Conservation (phyloP, 768 basidiomycete species). For the Amanita rubescens region DNA sequence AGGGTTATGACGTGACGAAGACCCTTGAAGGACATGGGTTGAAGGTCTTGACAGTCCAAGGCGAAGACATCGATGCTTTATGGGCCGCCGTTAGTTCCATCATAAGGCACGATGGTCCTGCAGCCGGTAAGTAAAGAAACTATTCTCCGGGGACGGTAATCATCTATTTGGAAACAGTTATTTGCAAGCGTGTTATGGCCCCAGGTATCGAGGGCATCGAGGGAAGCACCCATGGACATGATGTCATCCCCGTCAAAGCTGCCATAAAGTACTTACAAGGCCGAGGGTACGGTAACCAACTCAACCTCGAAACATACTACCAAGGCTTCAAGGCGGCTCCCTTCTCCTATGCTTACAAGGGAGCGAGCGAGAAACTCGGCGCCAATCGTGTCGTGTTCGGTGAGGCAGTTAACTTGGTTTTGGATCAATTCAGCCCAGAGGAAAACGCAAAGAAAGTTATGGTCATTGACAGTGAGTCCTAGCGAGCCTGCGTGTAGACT, state of each 20-base stretch:
- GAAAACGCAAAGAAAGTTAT: slow-evolving; percentile 74
- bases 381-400: slow-evolving; percentile 84
- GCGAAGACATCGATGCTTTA: slow-evolving; percentile 74
- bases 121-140: slow-evolving; percentile 48
- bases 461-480: slow-evolving; percentile 75
- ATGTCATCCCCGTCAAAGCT: slow-evolving; percentile 76
- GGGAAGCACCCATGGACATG: slow-evolving; percentile 75
- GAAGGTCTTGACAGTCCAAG: slow-evolving; percentile 64
- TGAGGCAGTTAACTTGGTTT: slow-evolving; percentile 72
- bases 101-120: slow-evolving; percentile 63
- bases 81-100: slow-evolving; percentile 58
- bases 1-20: slow-evolving; percentile 63
- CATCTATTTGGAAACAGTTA: slow-evolving; percentile 32
- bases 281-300: slow-evolving; percentile 51
- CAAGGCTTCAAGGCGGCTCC: slow-evolving; percentile 52
- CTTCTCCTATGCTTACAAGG: slow-evolving; percentile 54
- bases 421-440: slow-evolving; percentile 69
- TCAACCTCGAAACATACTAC: slow-evolving; percentile 38
- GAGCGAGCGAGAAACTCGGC: slow-evolving; percentile 65
- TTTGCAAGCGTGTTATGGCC: slow-evolving; percentile 65
- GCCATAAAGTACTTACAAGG: slow-evolving; percentile 67
- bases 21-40: slow-evolving; percentile 80
- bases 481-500: slow-evolving; percentile 5
- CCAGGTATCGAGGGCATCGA: slow-evolving; percentile 68
- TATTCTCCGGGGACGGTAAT: neutral